phyloP scores from a whole-genome alignment of 805 yeast genomes.

The Yarrowia sp. region DNA sequence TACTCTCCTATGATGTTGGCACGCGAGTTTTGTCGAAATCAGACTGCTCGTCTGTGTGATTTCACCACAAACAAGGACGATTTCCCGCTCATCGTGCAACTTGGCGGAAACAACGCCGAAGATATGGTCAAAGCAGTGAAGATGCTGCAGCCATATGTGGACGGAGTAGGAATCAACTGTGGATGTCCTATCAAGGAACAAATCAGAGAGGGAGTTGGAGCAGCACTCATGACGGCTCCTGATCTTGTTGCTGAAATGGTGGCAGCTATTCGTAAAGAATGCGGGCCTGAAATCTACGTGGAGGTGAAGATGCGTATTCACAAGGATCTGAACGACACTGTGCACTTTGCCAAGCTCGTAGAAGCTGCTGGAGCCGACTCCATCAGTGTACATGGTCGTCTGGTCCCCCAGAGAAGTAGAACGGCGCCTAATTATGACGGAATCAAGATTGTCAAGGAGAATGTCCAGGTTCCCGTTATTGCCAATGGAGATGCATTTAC shows the following conservation, averaged over 20 bases:
- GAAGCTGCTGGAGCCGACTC: conserved; percentile 91
- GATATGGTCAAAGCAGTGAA: conserved; percentile 84
- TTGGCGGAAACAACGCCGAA: conserved; percentile 83
- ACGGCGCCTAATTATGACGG: conserved; percentile 85
- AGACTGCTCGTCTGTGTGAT: conserved; percentile 80
- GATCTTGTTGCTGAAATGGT: conserved; percentile 86
- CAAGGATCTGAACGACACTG: conserved; percentile 72
- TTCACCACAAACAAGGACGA: conserved; percentile 80
- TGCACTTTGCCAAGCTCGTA: conserved; percentile 71
- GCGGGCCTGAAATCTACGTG: conserved; percentile 73
- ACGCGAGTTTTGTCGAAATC: conserved; percentile 88
- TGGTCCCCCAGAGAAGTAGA: conserved; percentile 82
- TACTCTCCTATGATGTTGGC: conserved; percentile 98
- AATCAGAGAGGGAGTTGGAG: conserved; percentile 94
- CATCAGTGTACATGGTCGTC: conserved; percentile 93
- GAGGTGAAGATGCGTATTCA: conserved; percentile 95
- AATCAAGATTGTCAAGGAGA: conserved; percentile 66
- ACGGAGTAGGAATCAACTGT: conserved; percentile 93
- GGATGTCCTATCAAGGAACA: conserved; percentile 98
- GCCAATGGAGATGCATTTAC: conserved; percentile 96
- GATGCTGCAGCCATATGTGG: conserved; percentile 88
- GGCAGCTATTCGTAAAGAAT: conserved; percentile 74
- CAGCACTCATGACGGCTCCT: conserved; percentile 87
- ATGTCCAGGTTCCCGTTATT: conserved; percentile 72
- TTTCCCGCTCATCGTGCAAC: conserved; percentile 80